A percentile compares a stretch with the other conserved stretches of the same genome.
Evolutionary conservation across 352 stramenopile species (phyloP).

Genomic region (Globisporangium recalcitrans): DNA sequence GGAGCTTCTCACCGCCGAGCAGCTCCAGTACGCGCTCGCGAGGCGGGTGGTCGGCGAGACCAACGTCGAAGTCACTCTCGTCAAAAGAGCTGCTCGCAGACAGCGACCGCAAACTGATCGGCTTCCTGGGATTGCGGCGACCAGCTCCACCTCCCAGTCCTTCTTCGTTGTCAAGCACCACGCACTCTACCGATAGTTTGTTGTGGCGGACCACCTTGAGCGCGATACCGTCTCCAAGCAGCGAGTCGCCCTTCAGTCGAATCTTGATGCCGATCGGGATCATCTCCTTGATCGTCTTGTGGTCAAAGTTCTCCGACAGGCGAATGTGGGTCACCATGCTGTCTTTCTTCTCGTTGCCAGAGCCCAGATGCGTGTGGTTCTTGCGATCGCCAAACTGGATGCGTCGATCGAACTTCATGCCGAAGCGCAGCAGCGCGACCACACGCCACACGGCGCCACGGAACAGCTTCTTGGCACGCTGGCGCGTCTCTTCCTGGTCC

Average conservation of each 20-base stretch:
- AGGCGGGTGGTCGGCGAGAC: conserved; percentile 7
- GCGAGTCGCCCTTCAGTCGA: conserved; percentile 66
- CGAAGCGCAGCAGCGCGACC: conserved; percentile 82
- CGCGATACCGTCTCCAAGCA: conserved; percentile 66
- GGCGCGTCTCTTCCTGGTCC: conserved; percentile 77
- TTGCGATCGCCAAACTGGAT: conserved; percentile 74
- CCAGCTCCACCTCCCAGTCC: conserved; percentile 2
- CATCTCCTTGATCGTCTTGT: conserved; percentile 89
- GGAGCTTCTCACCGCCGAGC: conserved; percentile 77
- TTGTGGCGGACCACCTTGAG: conserved; percentile 81
- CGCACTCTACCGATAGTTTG: conserved; percentile 80
- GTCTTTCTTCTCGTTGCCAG: conserved; percentile 29
- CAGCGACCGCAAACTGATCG: conserved; percentile 24
- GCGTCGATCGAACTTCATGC: conserved; percentile 83
- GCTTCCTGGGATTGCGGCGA: background rate
- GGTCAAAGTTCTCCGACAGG: conserved; percentile 85
- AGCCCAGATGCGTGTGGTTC: conserved; percentile 18
- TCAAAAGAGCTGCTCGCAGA: conserved; percentile 41
- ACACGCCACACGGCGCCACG: conserved; percentile 81
- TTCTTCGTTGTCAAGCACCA: conserved; percentile 60
- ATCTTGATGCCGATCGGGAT: conserved; percentile 84
- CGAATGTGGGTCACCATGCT: conserved; percentile 70
- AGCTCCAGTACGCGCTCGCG: conserved; percentile 69
- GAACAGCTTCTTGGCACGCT: conserved; percentile 79
- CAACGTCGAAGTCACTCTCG: conserved; percentile 25